Percentiles rank a stretch among this genome's conserved stretches.
These are phyloP conservation scores for Thelephora terrestris DNA, from an alignment of 1,284 basidiomycete species.

Conservation along the genomic window DNA sequence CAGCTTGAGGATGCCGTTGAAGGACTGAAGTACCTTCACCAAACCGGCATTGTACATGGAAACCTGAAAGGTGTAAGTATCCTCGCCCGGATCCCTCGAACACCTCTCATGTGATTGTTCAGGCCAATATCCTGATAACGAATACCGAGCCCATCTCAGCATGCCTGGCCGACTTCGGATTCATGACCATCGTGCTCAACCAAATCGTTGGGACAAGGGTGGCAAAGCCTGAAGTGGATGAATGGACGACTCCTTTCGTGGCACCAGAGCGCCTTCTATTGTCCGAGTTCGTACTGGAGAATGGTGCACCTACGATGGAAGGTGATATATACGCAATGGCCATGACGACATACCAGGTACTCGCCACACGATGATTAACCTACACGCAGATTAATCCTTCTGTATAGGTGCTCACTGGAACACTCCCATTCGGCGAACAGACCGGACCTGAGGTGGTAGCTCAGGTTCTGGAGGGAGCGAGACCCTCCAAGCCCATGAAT, in stretches of 20 bases:
- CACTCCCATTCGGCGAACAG: no score
- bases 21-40: neutral
- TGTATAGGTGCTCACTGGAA: neutral
- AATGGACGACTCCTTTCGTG: neutral
- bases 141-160: slow-evolving; percentile 14
- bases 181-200: neutral
- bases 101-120: neutral
- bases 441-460: neutral
- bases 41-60: neutral
- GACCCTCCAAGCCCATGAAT: slow-evolving; percentile 1
- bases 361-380: neutral
- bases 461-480: neutral
- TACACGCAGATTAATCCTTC: neutral
- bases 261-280: neutral
- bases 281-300: neutral
- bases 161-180: no score
- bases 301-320: neutral
- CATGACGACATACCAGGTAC: neutral
- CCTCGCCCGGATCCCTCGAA: neutral
- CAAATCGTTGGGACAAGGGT: neutral
- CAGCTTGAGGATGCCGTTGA: neutral
- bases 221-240: no score
- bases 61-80: neutral
- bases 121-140: neutral
- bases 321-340: neutral